These are phyloP conservation scores for Gentiana macrophylla DNA, from an alignment of 257 asterid genomes.

Conservation along the genomic window DNA sequence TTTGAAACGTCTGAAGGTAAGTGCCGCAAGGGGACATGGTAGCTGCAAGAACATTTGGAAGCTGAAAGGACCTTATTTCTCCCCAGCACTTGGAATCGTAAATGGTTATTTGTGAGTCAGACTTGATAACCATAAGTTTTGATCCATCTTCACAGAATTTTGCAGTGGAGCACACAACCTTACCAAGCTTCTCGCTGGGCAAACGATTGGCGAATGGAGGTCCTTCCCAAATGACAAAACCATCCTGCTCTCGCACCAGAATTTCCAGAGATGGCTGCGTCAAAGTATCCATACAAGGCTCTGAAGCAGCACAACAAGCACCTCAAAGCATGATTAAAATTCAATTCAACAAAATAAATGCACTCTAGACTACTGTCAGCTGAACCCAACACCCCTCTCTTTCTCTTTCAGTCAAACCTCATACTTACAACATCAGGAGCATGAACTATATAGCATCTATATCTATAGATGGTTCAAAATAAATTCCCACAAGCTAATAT, in stretches of 20 bases:
- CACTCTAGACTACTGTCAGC: too few species aligned
- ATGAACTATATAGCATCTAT: too few species aligned
- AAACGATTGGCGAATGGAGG: slow-evolving; percentile 74
- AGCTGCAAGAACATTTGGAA: slow-evolving; percentile 83
- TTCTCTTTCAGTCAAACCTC: too few species aligned
- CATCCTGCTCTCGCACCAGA: slow-evolving; percentile 64
- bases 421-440: too few species aligned
- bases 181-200: slow-evolving; percentile 55
- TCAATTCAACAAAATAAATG: too few species aligned
- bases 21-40: slow-evolving; percentile 76
- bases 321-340: too few species aligned
- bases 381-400: too few species aligned
- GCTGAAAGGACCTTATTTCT: slow-evolving; percentile 49
- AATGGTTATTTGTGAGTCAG: slow-evolving; percentile 44
- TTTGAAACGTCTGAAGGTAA: slow-evolving; percentile 83
- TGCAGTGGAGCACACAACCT: slow-evolving; percentile 45
- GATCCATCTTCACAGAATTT: slow-evolving; percentile 87
- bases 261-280: slow-evolving; percentile 53
- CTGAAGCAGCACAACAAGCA: neutral
- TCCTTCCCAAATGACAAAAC: slow-evolving; percentile 69
- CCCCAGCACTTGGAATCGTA: slow-evolving; percentile 47
- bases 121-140: slow-evolving; percentile 50
- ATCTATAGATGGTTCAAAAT: too few species aligned
- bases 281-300: slow-evolving; percentile 45
- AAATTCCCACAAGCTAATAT: too few species aligned